Conservation (phyloP, 1,284 basidiomycete species). For the Entoloma clypeatum region DNA sequence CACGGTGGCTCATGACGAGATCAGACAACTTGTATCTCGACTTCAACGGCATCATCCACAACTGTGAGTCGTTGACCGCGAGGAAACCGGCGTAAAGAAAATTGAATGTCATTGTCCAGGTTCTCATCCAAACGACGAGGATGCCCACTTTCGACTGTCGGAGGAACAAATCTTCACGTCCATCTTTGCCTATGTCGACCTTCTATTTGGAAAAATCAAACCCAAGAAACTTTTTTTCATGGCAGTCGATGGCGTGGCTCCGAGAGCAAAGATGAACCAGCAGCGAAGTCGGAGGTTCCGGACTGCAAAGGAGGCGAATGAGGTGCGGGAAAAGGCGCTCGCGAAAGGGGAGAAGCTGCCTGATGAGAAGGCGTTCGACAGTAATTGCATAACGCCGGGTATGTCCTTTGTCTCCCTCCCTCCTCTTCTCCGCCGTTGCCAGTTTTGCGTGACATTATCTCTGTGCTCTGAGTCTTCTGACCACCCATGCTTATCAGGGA, state of each 20-base stretch:
- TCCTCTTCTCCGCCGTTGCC: slow-evolving; percentile 2
- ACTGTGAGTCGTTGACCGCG: slow-evolving; percentile 54
- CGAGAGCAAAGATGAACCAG: slow-evolving; percentile 99
- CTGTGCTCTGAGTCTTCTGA: neutral
- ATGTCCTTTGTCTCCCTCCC: slow-evolving; percentile 26
- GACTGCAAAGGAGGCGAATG: slow-evolving; percentile 90
- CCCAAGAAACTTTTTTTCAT: slow-evolving; percentile 97
- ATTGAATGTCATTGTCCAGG: slow-evolving; percentile 51
- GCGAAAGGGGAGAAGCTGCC: slow-evolving; percentile 89
- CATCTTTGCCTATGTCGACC: slow-evolving; percentile 96
- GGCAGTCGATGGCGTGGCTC: slow-evolving; percentile 98
- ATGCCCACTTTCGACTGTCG: slow-evolving; percentile 91
- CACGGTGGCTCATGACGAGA: slow-evolving; percentile 6
- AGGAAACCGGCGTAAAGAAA: too few species aligned
- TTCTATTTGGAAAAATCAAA: slow-evolving; percentile 95
- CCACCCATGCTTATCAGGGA: slow-evolving; percentile 52
- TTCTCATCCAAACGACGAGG: slow-evolving; percentile 91
- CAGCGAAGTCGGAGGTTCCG: slow-evolving; percentile 93
- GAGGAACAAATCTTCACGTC: slow-evolving; percentile 98
- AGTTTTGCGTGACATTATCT: slow-evolving; percentile 1
- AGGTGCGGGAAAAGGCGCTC: slow-evolving; percentile 83
- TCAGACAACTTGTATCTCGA: slow-evolving; percentile 88
- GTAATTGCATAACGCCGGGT: slow-evolving; percentile 99
- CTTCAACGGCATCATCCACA: slow-evolving; percentile 99
- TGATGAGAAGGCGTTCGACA: slow-evolving; percentile 94